Base-by-base conservation (phyloP, 306 rosid genomes). In the Benincasa hispida region DNA sequence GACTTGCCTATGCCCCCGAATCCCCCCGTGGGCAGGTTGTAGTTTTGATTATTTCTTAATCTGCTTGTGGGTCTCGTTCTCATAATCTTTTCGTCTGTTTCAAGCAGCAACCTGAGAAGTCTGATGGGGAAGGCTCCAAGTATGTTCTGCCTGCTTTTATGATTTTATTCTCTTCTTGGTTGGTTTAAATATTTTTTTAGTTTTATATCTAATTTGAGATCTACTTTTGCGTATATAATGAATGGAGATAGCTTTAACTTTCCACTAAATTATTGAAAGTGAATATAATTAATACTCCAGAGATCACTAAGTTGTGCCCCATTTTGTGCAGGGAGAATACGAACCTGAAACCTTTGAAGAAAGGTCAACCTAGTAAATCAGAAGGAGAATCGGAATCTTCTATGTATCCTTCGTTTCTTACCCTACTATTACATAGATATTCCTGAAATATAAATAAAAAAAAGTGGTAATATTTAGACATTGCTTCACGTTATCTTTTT, bases 301-400 rank as follows among this genome's bases (percentile, higher is more conserved):
- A 27, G 13, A 24, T 72, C 27, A 37, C 41, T 80, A 77, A 78
- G 67, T 22, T 82, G 75, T 45, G 70, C 78, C 69, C 34, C 54
- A 10, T 79, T 76, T 9, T 78, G 65, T 76, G n/a, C 86, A 95
- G 99, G 88, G 96, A 89, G 85, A 88, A 80, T 84, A 72, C 78
- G 37, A 84, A 81, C 75, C 77, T 90, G 65, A 85, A 76, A 72
- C 63, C 79, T 69, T 73, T 77, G 72, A 84, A 83, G 84, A 88
- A 89, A 72, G 92, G 58, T 47, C 51, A 84, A 22, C 77, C 63
- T 73, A 82, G 83, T 82, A 81, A 72, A 61, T 79, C 77, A 79
- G 90, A 87, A 79, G 96, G 79, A 82, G 96, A 87, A 28, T 61
- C 77, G 5, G 90, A 90, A 82, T 76, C 90, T 78, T 87, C 93